Evolutionary conservation across 768 basidiomycete genomes (phyloP), one percentile per base, ranked within the genome.

Genomic region (Mycena sanguinolenta): DNA sequence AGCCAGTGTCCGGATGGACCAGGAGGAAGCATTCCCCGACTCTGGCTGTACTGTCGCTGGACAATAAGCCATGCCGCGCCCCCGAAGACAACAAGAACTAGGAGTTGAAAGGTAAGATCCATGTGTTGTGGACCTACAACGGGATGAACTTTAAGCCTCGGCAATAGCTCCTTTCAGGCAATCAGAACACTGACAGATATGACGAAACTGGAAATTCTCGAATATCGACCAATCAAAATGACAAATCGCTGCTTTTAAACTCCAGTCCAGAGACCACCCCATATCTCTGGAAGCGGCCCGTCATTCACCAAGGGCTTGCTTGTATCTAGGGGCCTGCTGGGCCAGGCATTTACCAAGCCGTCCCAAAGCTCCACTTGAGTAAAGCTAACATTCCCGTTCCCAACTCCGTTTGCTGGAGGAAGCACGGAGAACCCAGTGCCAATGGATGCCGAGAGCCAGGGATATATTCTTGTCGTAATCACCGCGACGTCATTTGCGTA

Each of bases 1-100:
- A 86, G 58, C 77, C 81, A 77, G 44, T 83, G 79, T 7, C 81
- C 80, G 2, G 84, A 80, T 6, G 86, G 86, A 4, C 85, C 82
- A 0, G 86, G 86, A 4, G 86, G 86, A 2, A 86, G 77, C 34
- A 36, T 27, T 7, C 13, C 3, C 4, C 39, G 5, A 1, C 25
- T 39, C 10, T 36, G 28, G 4, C 44, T 6, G 16, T 50, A 58
- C 21, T 49, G 60, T 12, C 34, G 60, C 16, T 52, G 59, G 23
- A 65, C 12, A 16, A 58, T 7, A 19, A 62, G 0, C 70, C 70
- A 66, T 23, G 54, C 50, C 27, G 63, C 42, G 61, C 12, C 36
- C 23, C 19, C 63, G n/a, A 70, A 34, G 21, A 38, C 50, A 10
- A 66, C 28, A 32, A 70, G 21, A 13, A 50, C 54, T 3, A 52